These are phyloP conservation scores for Buddleja alternifolia DNA, from an alignment of 257 asterid genomes.

Conservation along the genomic window DNA sequence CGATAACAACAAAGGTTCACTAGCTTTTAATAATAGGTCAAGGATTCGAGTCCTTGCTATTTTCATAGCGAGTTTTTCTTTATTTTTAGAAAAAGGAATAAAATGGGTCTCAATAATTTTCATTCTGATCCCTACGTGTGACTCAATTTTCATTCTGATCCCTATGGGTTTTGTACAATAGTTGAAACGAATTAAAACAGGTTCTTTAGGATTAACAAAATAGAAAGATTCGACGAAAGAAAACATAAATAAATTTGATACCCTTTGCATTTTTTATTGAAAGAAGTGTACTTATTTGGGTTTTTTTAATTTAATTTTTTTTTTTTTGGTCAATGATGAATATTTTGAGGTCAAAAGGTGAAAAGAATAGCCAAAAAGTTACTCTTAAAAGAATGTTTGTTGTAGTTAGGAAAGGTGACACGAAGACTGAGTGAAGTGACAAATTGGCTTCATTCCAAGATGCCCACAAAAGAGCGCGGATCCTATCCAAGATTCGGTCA, in stretches of 20 bases:
- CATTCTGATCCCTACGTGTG: no score
- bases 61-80: no score
- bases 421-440: constrained; percentile 53
- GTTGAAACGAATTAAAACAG: no score
- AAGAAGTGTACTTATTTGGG: background rate
- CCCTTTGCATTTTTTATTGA: background rate
- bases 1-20: no score
- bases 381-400: constrained; percentile 37
- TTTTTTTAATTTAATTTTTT: no score
- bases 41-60: no score
- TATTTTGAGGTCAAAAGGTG: constrained; percentile 4
- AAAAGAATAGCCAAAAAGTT: constrained; percentile 32
- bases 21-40: no score
- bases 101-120: no score
- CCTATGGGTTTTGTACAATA: no score
- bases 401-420: constrained; percentile 35
- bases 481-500: constrained; percentile 42
- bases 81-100: no score
- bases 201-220: no score
- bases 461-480: constrained; percentile 34
- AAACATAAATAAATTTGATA: background rate
- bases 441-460: constrained; percentile 53
- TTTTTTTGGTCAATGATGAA: constrained; percentile 20
- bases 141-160: no score
- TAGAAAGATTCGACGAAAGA: background rate